Evolutionary conservation across 225 moss, liverwort and hornwort genomes (phyloP).

Genomic region (Polytrichum formosum): DNA sequence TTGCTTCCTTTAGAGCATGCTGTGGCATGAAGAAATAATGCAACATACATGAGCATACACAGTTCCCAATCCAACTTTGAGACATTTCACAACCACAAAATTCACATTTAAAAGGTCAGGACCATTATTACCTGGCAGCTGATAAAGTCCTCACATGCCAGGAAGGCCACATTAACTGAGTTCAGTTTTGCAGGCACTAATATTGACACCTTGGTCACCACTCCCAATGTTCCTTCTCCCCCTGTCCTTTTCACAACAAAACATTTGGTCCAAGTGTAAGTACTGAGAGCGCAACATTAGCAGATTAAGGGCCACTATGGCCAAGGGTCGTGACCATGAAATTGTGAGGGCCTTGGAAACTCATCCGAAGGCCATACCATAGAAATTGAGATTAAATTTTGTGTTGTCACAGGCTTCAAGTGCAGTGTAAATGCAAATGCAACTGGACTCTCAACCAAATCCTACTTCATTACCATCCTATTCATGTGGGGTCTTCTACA

Average conservation of each 20-base stretch:
- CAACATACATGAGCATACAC: neutral
- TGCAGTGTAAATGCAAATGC: no score
- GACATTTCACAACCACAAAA: neutral
- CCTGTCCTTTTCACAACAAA: conserved; percentile 28
- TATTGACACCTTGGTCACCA: conserved; percentile 94
- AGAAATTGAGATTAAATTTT: no score
- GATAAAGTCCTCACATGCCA: conserved; percentile 76
- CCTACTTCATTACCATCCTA: no score
- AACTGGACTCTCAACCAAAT: no score
- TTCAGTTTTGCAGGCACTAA: conserved; percentile 76
- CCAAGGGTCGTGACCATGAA: no score
- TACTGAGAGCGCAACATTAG: no score
- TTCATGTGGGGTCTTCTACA: no score
- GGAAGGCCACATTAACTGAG: conserved; percentile 83
- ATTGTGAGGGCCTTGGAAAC: no score
- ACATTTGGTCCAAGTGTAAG: neutral
- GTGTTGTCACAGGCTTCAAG: no score
- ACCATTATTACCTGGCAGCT: conserved; percentile 68
- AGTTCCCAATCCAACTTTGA: neutral
- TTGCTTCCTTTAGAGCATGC: conserved; percentile 77
- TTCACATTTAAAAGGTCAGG: neutral
- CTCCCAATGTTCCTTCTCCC: conserved; percentile 90
- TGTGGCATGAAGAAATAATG: conserved; percentile 24
- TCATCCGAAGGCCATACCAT: no score
- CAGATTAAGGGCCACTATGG: no score